These are phyloP conservation scores for Colletotrichum abscissum DNA, from an alignment of 2,329 filamentous ascomycete genomes.

Conservation along the genomic window DNA sequence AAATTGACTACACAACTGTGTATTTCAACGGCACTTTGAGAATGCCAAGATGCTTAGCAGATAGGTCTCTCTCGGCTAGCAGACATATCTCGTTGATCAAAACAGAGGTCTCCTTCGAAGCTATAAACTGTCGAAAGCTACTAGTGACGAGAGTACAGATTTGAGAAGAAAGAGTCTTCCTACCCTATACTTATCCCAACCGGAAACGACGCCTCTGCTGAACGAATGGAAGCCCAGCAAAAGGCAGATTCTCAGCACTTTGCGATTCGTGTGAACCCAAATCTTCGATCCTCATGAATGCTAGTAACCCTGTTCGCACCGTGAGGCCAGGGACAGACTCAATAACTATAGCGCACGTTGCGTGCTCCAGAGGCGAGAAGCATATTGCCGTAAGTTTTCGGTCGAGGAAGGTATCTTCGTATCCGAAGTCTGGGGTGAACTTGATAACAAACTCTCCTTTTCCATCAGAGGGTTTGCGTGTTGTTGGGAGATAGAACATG, in stretches of 20 bases:
- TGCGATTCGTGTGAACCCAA: conserved; percentile 5
- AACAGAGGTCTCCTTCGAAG: not conserved
- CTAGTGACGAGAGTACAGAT: not conserved
- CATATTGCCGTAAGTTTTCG: not conserved
- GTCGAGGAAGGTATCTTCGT: not conserved
- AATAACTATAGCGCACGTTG: not conserved
- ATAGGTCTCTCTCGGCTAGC: not conserved
- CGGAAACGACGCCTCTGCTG: not conserved
- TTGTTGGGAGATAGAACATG: not conserved
- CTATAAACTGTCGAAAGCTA: not conserved
- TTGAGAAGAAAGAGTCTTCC: not conserved
- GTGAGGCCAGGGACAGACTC: not conserved
- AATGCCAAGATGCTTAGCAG: not conserved
- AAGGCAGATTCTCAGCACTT: not conserved
- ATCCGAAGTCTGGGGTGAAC: conserved; percentile 2
- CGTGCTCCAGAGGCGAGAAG: not conserved
- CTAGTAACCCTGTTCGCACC: not conserved
- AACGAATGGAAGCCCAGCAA: not conserved
- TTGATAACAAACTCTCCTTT: not conserved
- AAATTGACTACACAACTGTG: not conserved
- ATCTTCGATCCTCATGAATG: not conserved
- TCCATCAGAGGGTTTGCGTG: not conserved
- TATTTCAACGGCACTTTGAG: not conserved
- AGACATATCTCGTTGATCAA: accelerated
- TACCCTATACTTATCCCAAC: not conserved